These are phyloP conservation scores for Fusarium acutatum DNA, from an alignment of 2,329 filamentous ascomycete species.

Conservation along the genomic window DNA sequence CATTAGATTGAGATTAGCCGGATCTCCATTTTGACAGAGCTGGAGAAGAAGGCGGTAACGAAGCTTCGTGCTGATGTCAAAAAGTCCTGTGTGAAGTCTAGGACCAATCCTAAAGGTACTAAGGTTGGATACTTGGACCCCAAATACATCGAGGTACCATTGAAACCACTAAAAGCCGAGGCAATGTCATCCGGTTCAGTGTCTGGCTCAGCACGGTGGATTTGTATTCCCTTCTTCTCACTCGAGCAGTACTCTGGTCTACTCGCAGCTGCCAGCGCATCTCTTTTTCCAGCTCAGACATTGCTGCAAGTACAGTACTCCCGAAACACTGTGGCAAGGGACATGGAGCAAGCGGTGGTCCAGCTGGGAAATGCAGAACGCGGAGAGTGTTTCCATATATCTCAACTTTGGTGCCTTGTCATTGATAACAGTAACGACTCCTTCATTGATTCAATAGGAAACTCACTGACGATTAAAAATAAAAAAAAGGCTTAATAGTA, in stretches of 20 bases:
- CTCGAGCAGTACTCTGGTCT: constrained; percentile 55
- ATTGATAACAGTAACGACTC: constrained; percentile 52
- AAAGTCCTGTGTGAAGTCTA: constrained; percentile 47
- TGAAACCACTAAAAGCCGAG: constrained; percentile 41
- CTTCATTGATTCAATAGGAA: neutral
- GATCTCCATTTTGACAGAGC: constrained; percentile 45
- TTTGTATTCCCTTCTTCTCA: constrained; percentile 59
- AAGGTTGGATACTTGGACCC: constrained; percentile 55
- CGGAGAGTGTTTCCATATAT: constrained; percentile 56
- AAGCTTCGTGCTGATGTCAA: constrained; percentile 51
- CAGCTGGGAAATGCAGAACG: constrained; percentile 46
- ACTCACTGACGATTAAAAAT: neutral
- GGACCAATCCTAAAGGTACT: constrained; percentile 48
- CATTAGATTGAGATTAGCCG: constrained; percentile 47
- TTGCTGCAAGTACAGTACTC: constrained; percentile 56
- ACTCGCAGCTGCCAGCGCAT: constrained; percentile 41
- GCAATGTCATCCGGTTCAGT: constrained; percentile 3
- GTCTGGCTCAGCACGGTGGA: constrained; percentile 47
- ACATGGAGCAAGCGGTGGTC: constrained; percentile 58
- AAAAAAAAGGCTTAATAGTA: constrained; percentile 47
- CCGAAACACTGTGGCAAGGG: constrained; percentile 49
- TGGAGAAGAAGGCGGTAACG: constrained; percentile 47
- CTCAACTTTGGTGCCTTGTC: constrained; percentile 58
- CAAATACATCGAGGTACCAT: constrained; percentile 47
- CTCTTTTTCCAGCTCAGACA: constrained; percentile 53